These are phyloP conservation scores for Colletotrichum sidae DNA, from an alignment of 2,329 filamentous ascomycete genomes.

Conservation along the genomic window DNA sequence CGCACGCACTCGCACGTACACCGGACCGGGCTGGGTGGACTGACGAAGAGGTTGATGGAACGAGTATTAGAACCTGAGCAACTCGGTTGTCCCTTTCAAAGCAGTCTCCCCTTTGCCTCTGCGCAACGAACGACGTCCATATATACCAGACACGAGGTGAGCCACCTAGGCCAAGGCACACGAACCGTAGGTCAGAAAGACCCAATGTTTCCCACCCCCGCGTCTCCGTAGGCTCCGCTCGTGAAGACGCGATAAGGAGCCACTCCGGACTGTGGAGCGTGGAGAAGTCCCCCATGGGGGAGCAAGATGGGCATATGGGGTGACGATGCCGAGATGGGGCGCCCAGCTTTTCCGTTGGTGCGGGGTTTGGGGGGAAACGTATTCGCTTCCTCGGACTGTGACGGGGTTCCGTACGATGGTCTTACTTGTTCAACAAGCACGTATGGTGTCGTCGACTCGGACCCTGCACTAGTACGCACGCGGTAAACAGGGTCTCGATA, in stretches of 20 bases:
- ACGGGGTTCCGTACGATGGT: no score
- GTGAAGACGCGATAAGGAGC: constrained; percentile 20
- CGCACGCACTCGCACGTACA: no score
- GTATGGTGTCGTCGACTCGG: constrained; percentile 6
- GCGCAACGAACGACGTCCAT: background rate
- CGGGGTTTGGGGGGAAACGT: constrained; percentile 19
- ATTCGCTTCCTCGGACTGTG: background rate
- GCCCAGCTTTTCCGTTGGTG: constrained; percentile 35
- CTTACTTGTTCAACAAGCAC: background rate
- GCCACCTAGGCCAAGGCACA: background rate
- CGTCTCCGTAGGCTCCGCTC: constrained; percentile 20
- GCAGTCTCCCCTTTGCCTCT: no score
- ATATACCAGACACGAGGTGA: constrained; percentile 5
- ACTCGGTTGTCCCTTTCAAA: no score
- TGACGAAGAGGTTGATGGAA: no score
- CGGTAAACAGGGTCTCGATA: constrained; percentile 2
- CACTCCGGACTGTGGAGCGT: constrained; percentile 4
- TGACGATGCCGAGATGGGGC: constrained; percentile 13
- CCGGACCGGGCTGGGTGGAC: no score
- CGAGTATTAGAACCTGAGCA: no score
- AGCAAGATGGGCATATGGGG: constrained; percentile 14
- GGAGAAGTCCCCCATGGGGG: constrained; percentile 30
- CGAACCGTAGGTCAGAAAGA: background rate
- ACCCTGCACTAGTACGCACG: constrained; percentile 29
- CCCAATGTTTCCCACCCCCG: background rate